Evolutionary conservation across 257 asterid species (phyloP).

Genomic region (Solanum arcanum): DNA sequence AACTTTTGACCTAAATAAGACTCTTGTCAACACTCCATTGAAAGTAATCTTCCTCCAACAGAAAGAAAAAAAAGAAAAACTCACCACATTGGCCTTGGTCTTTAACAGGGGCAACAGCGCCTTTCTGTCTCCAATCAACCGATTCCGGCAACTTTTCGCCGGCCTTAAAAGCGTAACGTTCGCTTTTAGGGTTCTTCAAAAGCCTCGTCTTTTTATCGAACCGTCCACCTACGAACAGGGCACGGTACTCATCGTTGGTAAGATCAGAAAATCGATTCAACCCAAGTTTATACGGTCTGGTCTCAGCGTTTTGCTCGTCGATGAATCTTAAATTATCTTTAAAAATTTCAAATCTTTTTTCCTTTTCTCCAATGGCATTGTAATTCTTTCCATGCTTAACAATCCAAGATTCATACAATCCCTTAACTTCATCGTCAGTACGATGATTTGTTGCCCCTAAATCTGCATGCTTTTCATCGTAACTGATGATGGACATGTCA

Average conservation of each 20-base stretch:
- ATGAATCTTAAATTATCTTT: conserved; percentile 64
- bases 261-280: conserved; percentile 75
- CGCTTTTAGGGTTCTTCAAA: conserved; percentile 12
- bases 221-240: conserved; percentile 42
- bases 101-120: conserved; percentile 74
- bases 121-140: conserved; percentile 83
- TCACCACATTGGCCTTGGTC: conserved; percentile 93
- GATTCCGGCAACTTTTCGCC: conserved; percentile 59
- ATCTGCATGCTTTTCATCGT: conserved; percentile 22
- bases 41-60: background rate
- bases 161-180: conserved; percentile 38
- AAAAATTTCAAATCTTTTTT: conserved; percentile 54
- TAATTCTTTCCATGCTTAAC: conserved; percentile 49
- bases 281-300: conserved; percentile 46
- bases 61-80: background rate
- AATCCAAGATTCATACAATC: conserved; percentile 73
- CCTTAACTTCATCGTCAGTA: conserved; percentile 18
- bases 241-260: conserved; percentile 64
- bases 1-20: background rate
- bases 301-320: conserved; percentile 40
- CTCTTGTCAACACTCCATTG: background rate
- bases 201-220: conserved; percentile 18
- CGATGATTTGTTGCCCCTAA: background rate
- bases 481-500: conserved; percentile 66
- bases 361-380: conserved; percentile 65